Evolutionary conservation across 2,329 filamentous ascomycete species (phyloP).

Genomic region (Ceratocystis papillata): DNA sequence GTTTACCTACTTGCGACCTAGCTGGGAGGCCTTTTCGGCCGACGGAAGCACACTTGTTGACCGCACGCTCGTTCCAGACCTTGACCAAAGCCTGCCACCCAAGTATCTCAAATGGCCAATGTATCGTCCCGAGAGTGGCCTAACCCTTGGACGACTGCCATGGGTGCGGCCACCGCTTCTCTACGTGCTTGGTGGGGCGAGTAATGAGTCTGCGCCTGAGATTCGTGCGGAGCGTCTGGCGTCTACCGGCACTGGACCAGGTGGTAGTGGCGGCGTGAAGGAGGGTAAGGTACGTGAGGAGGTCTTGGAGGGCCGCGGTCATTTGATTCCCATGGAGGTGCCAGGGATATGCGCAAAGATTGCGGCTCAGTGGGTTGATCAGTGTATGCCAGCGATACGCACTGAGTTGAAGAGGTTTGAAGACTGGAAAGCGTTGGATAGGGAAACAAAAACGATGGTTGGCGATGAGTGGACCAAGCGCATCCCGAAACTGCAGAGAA

Average conservation of each 20-base stretch:
- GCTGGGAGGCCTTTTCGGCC: slow-evolving; percentile 38
- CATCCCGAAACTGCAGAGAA: slow-evolving; percentile 17
- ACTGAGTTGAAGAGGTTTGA: slow-evolving; percentile 46
- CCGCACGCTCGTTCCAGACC: slow-evolving; percentile 37
- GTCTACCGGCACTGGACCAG: slow-evolving; percentile 52
- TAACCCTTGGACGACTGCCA: slow-evolving; percentile 47
- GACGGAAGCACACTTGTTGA: slow-evolving; percentile 35
- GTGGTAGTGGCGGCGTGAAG: slow-evolving; percentile 55
- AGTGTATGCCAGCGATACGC: slow-evolving; percentile 48
- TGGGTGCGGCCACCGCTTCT: slow-evolving; percentile 53
- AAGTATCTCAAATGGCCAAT: slow-evolving; percentile 41
- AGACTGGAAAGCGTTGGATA: slow-evolving; percentile 42
- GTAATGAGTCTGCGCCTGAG: slow-evolving; percentile 43
- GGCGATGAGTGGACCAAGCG: slow-evolving; percentile 29
- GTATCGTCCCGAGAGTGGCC: slow-evolving; percentile 54
- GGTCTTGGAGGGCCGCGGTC: slow-evolving; percentile 55
- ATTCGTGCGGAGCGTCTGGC: slow-evolving; percentile 49
- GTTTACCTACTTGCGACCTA: slow-evolving; percentile 60
- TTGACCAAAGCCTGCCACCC: slow-evolving; percentile 33
- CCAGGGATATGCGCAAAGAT: slow-evolving; percentile 54
- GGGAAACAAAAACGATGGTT: slow-evolving; percentile 45
- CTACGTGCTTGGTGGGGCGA: slow-evolving; percentile 56
- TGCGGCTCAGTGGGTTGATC: slow-evolving; percentile 45
- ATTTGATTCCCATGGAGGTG: slow-evolving; percentile 75
- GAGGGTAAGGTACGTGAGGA: slow-evolving; percentile 58